Conservation (phyloP, 495 filamentous ascomycete species). For the Lichina pygmaea region DNA sequence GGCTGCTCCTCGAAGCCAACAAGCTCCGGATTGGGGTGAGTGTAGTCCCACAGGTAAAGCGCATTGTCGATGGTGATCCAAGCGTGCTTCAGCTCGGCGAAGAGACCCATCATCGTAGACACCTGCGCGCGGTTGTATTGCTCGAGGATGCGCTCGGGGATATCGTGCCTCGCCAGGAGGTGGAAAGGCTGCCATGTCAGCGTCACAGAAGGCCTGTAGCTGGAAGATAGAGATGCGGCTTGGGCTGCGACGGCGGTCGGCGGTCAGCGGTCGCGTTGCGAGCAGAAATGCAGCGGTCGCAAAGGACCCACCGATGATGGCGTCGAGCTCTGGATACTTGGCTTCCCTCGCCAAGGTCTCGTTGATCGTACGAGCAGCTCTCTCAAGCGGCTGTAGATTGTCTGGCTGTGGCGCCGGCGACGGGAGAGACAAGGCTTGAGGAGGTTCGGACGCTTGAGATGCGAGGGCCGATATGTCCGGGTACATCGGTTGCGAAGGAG, state of each 20-base stretch:
- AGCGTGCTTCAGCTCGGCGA: constrained; percentile 77
- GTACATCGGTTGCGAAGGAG: not conserved
- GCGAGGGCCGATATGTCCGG: not conserved
- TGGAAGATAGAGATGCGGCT: constrained; percentile 33
- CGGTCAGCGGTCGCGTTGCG: too few species aligned
- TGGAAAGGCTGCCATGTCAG: constrained; percentile 75
- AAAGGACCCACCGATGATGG: too few species aligned
- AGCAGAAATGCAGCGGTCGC: not conserved
- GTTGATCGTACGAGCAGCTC: constrained; percentile 66
- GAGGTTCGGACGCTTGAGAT: not conserved
- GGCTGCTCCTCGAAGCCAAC: constrained; percentile 76
- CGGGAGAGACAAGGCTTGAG: constrained; percentile 5
- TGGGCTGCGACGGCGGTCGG: too few species aligned
- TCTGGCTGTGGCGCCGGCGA: constrained; percentile 14
- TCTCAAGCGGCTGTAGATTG: constrained; percentile 37
- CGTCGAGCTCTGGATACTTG: constrained; percentile 72
- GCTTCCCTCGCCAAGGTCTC: constrained; percentile 43
- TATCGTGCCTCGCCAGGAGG: constrained; percentile 48
- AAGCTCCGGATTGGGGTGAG: constrained; percentile 58
- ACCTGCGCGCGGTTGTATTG: constrained; percentile 69
- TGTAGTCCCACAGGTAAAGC: constrained; percentile 95
- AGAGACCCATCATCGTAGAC: constrained; percentile 70
- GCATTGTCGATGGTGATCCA: constrained; percentile 92
- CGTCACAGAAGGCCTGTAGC: constrained; percentile 49
- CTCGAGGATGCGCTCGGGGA: constrained; percentile 69